These are phyloP conservation scores for Sparassis latifolia DNA, from an alignment of 1,284 basidiomycete species.

Conservation along the genomic window DNA sequence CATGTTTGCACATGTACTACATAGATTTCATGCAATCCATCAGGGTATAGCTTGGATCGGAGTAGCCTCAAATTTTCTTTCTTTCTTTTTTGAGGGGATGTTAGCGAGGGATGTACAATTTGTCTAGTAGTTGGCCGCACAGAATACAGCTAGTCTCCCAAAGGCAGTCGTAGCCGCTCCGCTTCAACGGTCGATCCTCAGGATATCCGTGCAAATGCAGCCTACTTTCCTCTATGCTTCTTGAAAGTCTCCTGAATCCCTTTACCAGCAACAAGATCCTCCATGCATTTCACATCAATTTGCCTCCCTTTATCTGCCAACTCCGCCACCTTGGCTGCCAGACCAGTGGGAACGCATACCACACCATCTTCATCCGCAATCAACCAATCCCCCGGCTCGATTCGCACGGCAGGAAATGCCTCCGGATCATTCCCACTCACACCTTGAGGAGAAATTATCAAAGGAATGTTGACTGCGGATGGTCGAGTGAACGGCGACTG, in stretches of 20 bases:
- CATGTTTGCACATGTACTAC: too few relatives aligned
- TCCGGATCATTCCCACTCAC: slow-evolving; percentile 21
- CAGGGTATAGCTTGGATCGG: too few relatives aligned
- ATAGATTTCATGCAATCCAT: too few relatives aligned
- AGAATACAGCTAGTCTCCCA: too few relatives aligned
- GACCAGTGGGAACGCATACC: slow-evolving; percentile 65
- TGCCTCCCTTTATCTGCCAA: slow-evolving; percentile 55
- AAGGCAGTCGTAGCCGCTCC: too few relatives aligned
- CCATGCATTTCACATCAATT: slow-evolving; percentile 71
- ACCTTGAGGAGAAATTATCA: slow-evolving; percentile 51
- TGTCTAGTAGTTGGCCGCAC: too few relatives aligned
- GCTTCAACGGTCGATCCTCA: too few relatives aligned
- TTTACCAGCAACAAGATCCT: slow-evolving; percentile 71
- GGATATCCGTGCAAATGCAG: too few relatives aligned
- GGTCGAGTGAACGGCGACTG: slow-evolving; percentile 86
- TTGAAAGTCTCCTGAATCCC: slow-evolving; percentile 77
- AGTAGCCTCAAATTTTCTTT: too few relatives aligned
- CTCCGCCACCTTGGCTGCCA: slow-evolving; percentile 55
- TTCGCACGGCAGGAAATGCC: slow-evolving; percentile 47
- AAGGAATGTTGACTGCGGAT: slow-evolving; percentile 68
- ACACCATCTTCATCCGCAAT: slow-evolving; percentile 89
- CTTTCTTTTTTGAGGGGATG: too few relatives aligned
- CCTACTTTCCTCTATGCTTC: slow-evolving; percentile 52
- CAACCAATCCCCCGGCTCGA: slow-evolving; percentile 80
- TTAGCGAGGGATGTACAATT: too few relatives aligned